Conservation (phyloP, 1,139 yeast genomes). For the Petasospora fabianii region DNA sequence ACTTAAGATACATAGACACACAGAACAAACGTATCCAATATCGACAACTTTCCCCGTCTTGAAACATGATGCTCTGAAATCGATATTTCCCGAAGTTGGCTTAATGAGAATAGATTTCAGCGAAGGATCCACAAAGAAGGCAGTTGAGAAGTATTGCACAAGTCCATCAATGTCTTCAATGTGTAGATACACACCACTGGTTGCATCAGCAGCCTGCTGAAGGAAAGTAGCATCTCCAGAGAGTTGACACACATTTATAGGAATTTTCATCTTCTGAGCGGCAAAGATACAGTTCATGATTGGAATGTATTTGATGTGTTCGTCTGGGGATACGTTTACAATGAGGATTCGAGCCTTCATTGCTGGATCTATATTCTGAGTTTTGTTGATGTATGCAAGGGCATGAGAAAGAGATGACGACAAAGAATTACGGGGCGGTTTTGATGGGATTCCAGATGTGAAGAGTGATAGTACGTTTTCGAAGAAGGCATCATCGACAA, state of each 20-base stretch:
- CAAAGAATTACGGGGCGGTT: constrained; percentile 25
- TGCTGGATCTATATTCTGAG: constrained; percentile 49
- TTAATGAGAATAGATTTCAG: constrained; percentile 68
- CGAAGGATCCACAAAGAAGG: constrained; percentile 80
- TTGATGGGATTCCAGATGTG: constrained; percentile 29
- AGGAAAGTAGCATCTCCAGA: constrained; percentile 77
- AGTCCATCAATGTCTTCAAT: constrained; percentile 74
- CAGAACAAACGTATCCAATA: constrained; percentile 92
- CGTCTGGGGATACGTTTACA: constrained; percentile 73
- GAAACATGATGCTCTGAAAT: constrained; percentile 93
- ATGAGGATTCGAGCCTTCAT: constrained; percentile 72
- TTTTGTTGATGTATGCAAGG: constrained; percentile 72
- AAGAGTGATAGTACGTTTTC: constrained; percentile 53
- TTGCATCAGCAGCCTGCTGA: constrained; percentile 96
- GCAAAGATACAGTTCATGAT: constrained; percentile 96
- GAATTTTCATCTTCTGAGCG: constrained; percentile 86
- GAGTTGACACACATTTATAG: constrained; percentile 86
- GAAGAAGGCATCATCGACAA: constrained; percentile 76
- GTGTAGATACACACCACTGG: constrained; percentile 82
- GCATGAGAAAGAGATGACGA: constrained; percentile 41
- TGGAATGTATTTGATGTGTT: constrained; percentile 80
- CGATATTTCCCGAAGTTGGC: constrained; percentile 84
- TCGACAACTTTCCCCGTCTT: constrained; percentile 86
- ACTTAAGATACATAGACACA: constrained; percentile 74
- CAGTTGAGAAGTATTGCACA: constrained; percentile 65